These are phyloP conservation scores for Alternaria triticimaculans DNA, from an alignment of 2,329 filamentous ascomycete species.

Conservation along the genomic window DNA sequence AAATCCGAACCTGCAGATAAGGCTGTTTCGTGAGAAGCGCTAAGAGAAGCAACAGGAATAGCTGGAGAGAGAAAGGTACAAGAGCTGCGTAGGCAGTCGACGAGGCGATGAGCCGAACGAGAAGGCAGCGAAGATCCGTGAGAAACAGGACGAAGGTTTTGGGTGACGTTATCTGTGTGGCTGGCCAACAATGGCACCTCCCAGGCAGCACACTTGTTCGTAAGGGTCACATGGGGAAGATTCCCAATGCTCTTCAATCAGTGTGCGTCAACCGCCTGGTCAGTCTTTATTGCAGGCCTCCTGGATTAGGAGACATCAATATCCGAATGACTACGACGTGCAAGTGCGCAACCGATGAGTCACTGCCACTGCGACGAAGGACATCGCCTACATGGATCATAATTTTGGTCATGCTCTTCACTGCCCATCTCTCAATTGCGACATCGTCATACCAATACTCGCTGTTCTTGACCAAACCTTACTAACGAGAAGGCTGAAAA, in stretches of 20 bases:
- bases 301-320: neutral
- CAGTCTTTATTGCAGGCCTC: neutral
- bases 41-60: neutral
- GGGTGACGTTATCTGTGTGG: neutral
- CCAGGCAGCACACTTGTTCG: neutral
- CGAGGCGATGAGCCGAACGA: neutral
- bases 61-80: neutral
- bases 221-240: neutral
- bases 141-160: neutral
- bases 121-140: neutral
- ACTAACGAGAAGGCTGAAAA: neutral
- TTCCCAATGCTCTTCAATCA: neutral
- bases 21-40: neutral
- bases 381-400: neutral
- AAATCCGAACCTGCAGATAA: neutral
- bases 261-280: neutral
- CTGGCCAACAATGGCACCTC: neutral
- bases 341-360: neutral
- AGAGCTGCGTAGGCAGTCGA: neutral
- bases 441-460: neutral
- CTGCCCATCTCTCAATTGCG: neutral
- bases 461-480: neutral
- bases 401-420: neutral
- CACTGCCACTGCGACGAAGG: neutral
- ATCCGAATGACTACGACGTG: neutral